Evolutionary conservation across 106 monocot species (phyloP), one percentile per base, ranked within the genome.

Genomic region (Platanthera zijinensis): DNA sequence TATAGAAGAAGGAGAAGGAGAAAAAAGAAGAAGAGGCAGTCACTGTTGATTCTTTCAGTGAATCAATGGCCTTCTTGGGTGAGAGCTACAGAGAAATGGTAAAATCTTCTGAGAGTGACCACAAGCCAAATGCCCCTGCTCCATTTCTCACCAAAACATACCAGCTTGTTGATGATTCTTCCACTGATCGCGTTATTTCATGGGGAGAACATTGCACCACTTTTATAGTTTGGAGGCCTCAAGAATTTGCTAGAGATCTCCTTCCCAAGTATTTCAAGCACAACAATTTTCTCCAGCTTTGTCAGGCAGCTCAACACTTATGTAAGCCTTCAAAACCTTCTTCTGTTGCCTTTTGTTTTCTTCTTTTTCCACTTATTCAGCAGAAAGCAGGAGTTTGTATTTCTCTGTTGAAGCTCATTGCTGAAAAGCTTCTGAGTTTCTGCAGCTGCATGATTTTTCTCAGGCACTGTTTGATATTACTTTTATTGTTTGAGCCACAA

Each of bases 131-230:
- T 39, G 80, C 87, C 8, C 95, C 95, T 39, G 92, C 96, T 17
- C 96, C 96, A 21, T 96, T 96, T 78, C 81, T 96, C 50, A 89
- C 85, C 56, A 96, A 96, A 73, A 92, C 92, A 6, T 96, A 89
- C 79, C 88, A 90, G 57, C 85, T 96, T 7, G 96, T 96, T 5
- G 96, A 96, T 53, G 96, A 96, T 45, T 85, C 90, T 69, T 74
- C 74, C 74, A 96, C 92, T 10, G 83, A 96, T 53, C 90, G 52
- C 50, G 46, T 77, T 22, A 67, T 77, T 1, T 64, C 66, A 7
- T 77, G 77, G 66, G 67, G 67, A 63, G 77, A 56, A 21, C 66
- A 77, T 2, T 21, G 12, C 66, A 51, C 66, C 7, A 67, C 66
- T 15, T 77, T 77, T 28, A 19, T 77, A 3, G 77, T 77, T 8